phyloP scores from a whole-genome alignment of 2,329 filamentous ascomycete genomes.

The Trichophyton mentagrophytes region DNA sequence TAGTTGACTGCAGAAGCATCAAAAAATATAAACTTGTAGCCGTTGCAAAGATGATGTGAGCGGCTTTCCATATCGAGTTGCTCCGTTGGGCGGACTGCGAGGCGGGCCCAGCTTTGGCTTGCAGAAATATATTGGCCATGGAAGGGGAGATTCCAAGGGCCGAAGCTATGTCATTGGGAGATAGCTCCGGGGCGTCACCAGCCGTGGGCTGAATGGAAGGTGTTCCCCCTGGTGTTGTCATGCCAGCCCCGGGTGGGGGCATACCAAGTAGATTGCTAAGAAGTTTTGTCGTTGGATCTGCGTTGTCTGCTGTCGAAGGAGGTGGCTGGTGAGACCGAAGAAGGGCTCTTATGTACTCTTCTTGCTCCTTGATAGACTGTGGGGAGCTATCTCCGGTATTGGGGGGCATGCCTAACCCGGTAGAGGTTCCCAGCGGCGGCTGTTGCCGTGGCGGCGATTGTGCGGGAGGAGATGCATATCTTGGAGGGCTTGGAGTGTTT shows the following conservation, averaged over 20 bases:
- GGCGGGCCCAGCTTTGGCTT: conserved; percentile 26
- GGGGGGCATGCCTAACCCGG: conserved; percentile 6
- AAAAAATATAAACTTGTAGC: conserved; percentile 42
- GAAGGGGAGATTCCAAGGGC: conserved; percentile 34
- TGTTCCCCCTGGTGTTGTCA: conserved; percentile 12
- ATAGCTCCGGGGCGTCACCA: conserved; percentile 12
- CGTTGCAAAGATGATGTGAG: conserved; percentile 48
- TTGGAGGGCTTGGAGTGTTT: conserved; percentile 9
- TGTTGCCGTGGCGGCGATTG: neutral
- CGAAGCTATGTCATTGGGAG: conserved; percentile 22
- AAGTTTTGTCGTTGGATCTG: conserved; percentile 27
- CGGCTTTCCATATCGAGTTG: conserved; percentile 40
- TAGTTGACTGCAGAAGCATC: conserved; percentile 25
- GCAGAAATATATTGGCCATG: conserved; percentile 26
- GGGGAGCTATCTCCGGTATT: conserved; percentile 19
- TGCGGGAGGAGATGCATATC: neutral
- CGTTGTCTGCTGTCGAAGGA: conserved; percentile 14
- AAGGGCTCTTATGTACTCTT: conserved; percentile 32
- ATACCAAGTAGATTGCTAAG: conserved; percentile 24
- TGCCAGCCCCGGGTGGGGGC: conserved; percentile 19
- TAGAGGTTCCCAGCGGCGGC: neutral
- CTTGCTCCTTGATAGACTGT: conserved; percentile 27
- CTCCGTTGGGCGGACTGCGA: conserved; percentile 26
- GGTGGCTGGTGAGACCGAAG: conserved; percentile 23
- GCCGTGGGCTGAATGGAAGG: conserved; percentile 11